These are phyloP conservation scores for Hygrophorus pudorinus DNA, from an alignment of 768 basidiomycete species.

Conservation along the genomic window DNA sequence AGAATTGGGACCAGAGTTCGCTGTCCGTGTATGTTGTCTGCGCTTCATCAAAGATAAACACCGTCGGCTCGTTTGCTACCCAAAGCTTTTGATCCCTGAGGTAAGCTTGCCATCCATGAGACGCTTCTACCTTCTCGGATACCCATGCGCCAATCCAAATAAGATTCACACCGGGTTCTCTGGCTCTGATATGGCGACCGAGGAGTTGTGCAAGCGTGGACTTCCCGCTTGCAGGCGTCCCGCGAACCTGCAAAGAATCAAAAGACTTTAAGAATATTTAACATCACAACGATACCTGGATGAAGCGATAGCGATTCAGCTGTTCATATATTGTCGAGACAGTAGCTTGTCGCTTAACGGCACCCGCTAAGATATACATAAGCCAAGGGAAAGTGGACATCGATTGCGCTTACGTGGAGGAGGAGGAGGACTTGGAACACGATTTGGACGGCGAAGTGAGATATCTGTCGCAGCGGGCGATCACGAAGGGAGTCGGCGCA, in stretches of 20 bases:
- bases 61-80: slow-evolving; percentile 5
- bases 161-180: slow-evolving; percentile 3
- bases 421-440: not conserved
- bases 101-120: not conserved
- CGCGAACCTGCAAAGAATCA: slow-evolving; percentile 10
- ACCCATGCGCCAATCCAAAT: slow-evolving; percentile 5
- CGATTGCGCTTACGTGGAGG: slow-evolving; percentile 1
- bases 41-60: slow-evolving; percentile 13
- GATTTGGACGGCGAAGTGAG: no score
- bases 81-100: slow-evolving; percentile 3
- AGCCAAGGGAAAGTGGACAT: not conserved
- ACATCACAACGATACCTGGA: slow-evolving; percentile 5
- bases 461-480: no score
- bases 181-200: slow-evolving; percentile 2
- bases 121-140: not conserved
- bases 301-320: not conserved
- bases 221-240: slow-evolving; percentile 11
- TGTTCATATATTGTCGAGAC: slow-evolving; percentile 1
- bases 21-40: slow-evolving; percentile 8
- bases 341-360: not conserved
- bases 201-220: slow-evolving; percentile 9
- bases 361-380: not conserved
- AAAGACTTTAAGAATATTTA: not conserved
- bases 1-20: slow-evolving; percentile 8
- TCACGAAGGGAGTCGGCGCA: no score